phyloP scores from a whole-genome alignment of 2,329 filamentous ascomycete species.

The Monilinia fructigena region DNA sequence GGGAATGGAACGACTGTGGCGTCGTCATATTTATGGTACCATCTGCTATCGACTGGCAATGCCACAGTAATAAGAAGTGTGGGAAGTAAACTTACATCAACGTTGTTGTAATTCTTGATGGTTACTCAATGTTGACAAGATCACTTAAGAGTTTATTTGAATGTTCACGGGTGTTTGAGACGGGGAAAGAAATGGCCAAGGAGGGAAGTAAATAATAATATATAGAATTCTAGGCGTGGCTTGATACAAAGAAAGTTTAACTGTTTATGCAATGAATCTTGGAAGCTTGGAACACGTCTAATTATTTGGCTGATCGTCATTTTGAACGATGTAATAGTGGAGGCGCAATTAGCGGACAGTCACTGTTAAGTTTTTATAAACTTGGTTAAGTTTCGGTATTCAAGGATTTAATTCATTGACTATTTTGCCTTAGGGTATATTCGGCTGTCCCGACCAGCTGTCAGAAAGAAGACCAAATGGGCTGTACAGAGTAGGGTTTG shows the following conservation, averaged over 20 bases:
- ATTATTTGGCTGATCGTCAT: conserved; percentile 15
- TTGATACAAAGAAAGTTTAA: conserved; percentile 16
- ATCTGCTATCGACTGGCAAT: background rate
- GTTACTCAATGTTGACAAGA: background rate
- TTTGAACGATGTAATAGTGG: conserved; percentile 16
- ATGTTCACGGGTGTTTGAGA: background rate
- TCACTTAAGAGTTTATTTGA: background rate
- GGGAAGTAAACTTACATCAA: conserved; percentile 8
- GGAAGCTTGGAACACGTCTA: conserved; percentile 19
- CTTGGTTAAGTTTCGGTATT: conserved; percentile 6
- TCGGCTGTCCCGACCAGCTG: background rate
- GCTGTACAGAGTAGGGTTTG: no score
- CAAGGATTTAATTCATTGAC: background rate
- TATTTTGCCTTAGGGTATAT: background rate
- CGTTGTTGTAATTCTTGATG: background rate
- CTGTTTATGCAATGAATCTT: conserved; percentile 11
- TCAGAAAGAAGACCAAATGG: background rate
- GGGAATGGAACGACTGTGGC: background rate
- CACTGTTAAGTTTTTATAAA: background rate
- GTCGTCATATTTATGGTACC: conserved; percentile 9
- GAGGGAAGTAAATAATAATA: conserved; percentile 15
- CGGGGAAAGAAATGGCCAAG: background rate
- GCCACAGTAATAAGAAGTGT: conserved; percentile 3
- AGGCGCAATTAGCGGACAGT: conserved; percentile 16
- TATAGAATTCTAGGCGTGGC: conserved; percentile 16